phyloP scores from a whole-genome alignment of 495 filamentous ascomycete genomes.

The Pseudotulostoma volvatum region DNA sequence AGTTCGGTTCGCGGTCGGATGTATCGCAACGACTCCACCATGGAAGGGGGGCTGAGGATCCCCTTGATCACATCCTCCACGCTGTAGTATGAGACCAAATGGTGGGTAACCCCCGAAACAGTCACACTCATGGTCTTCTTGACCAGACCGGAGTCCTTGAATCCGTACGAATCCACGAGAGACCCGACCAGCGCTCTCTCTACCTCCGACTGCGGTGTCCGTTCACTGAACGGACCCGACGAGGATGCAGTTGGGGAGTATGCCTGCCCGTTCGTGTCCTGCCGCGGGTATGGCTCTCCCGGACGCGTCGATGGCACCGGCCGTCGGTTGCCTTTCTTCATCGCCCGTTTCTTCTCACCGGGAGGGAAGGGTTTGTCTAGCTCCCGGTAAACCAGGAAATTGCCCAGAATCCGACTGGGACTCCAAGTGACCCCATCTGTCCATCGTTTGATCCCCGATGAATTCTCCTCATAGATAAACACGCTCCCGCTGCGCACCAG shows the following conservation, averaged over 20 bases:
- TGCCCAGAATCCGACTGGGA: constrained; percentile 73
- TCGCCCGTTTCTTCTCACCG: constrained; percentile 77
- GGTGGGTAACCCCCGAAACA: constrained; percentile 51
- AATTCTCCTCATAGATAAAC: constrained; percentile 80
- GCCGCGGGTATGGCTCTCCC: constrained; percentile 37
- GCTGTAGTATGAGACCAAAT: constrained; percentile 80
- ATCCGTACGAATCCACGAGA: constrained; percentile 70
- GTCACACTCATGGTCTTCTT: constrained; percentile 86
- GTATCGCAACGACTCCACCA: constrained; percentile 37
- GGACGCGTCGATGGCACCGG: constrained; percentile 23
- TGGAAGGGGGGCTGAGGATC: constrained; percentile 41
- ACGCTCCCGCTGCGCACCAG: constrained; percentile 71
- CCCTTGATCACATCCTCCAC: constrained; percentile 54
- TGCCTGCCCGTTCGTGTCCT: constrained; percentile 22
- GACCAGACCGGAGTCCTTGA: constrained; percentile 67
- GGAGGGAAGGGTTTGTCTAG: constrained; percentile 66
- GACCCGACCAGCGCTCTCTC: constrained; percentile 66
- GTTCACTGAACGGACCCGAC: constrained; percentile 21
- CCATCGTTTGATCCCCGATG: constrained; percentile 85
- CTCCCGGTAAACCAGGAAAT: constrained; percentile 83
- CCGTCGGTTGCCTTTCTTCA: constrained; percentile 46
- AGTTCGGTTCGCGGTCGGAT: constrained; percentile 42
- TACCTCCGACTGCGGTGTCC: constrained; percentile 31
- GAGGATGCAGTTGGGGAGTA: constrained; percentile 28
- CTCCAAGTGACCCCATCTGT: constrained; percentile 85